These are phyloP conservation scores for Leccinum disarticulatum DNA, from an alignment of 768 basidiomycete genomes.

Conservation along the genomic window DNA sequence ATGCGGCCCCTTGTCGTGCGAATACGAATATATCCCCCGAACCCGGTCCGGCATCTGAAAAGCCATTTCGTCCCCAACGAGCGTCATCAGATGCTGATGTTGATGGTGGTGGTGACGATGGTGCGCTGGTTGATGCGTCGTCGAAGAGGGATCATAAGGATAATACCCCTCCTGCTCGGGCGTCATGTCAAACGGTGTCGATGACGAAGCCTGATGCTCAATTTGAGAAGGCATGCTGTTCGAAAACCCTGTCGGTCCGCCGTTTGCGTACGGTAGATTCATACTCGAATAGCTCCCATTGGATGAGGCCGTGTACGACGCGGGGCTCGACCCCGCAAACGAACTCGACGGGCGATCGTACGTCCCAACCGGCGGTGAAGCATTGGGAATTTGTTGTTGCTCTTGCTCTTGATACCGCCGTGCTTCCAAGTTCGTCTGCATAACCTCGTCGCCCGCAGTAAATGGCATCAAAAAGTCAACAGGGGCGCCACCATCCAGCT, in stretches of 20 bases:
- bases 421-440: slow-evolving; percentile 10
- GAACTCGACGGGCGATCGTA: slow-evolving; percentile 27
- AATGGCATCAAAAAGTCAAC: slow-evolving; percentile 29
- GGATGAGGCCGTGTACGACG: slow-evolving; percentile 18
- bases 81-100: slow-evolving; percentile 17
- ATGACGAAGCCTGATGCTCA: slow-evolving; percentile 12
- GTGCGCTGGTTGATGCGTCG: not conserved
- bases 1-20: slow-evolving; percentile 27
- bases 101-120: not conserved
- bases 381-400: slow-evolving; percentile 13
- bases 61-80: slow-evolving; percentile 19
- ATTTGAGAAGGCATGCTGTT: slow-evolving; percentile 15
- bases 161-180: slow-evolving; percentile 22
- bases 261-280: slow-evolving; percentile 26
- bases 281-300: slow-evolving; percentile 26
- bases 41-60: slow-evolving; percentile 17
- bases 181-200: slow-evolving; percentile 24
- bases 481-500: slow-evolving; percentile 8
- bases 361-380: slow-evolving; percentile 1
- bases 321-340: slow-evolving; percentile 25
- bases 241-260: slow-evolving; percentile 15
- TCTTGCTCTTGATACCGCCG: slow-evolving; percentile 13
- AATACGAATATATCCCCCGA: slow-evolving; percentile 18
- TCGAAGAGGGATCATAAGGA: slow-evolving; percentile 19
- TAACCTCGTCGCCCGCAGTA: slow-evolving; percentile 19